These are phyloP conservation scores for Vickermania ingenoplastis DNA, from an alignment of 208 protist genomes.

Conservation along the genomic window DNA sequence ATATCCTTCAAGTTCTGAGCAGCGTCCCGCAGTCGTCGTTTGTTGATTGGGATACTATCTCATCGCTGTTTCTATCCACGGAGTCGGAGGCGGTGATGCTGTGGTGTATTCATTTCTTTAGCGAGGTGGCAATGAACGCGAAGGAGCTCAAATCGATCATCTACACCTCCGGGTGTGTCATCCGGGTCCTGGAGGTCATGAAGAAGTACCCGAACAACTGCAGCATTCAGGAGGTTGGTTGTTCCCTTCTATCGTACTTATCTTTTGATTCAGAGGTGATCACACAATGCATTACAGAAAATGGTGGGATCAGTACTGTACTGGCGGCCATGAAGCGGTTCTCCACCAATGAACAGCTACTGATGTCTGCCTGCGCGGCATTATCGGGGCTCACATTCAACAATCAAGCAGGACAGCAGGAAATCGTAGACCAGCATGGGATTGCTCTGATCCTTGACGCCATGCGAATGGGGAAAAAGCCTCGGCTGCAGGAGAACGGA, in stretches of 20 bases:
- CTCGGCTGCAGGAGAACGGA: constrained; percentile 78
- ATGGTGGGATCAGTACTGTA: constrained; percentile 58
- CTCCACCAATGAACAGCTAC: constrained; percentile 67
- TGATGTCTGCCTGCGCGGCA: constrained; percentile 74
- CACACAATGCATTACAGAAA: constrained; percentile 70
- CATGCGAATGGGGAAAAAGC: constrained; percentile 68
- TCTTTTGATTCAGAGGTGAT: constrained; percentile 88
- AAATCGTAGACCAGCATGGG: constrained; percentile 66
- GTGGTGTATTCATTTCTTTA: constrained; percentile 74
- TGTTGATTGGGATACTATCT: constrained; percentile 66
- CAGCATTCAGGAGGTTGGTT: constrained; percentile 73
- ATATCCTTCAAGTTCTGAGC: constrained; percentile 74
- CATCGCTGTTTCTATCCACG: constrained; percentile 46
- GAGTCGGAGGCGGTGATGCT: constrained; percentile 53
- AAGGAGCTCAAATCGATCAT: constrained; percentile 80
- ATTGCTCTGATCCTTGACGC: constrained; percentile 70
- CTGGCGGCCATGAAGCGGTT: constrained; percentile 78
- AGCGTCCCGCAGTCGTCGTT: constrained; percentile 65
- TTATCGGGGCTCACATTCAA: constrained; percentile 84
- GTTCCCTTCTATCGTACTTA: constrained; percentile 83
- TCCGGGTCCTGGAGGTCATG: constrained; percentile 71
- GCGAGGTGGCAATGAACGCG: constrained; percentile 71
- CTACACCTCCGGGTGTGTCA: constrained; percentile 61
- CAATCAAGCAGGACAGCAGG: constrained; percentile 69
- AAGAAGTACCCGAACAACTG: constrained; percentile 38